These are phyloP conservation scores for Coemansia sp. DNA, from an alignment of 192 early-diverging fungal genomes.

Conservation along the genomic window DNA sequence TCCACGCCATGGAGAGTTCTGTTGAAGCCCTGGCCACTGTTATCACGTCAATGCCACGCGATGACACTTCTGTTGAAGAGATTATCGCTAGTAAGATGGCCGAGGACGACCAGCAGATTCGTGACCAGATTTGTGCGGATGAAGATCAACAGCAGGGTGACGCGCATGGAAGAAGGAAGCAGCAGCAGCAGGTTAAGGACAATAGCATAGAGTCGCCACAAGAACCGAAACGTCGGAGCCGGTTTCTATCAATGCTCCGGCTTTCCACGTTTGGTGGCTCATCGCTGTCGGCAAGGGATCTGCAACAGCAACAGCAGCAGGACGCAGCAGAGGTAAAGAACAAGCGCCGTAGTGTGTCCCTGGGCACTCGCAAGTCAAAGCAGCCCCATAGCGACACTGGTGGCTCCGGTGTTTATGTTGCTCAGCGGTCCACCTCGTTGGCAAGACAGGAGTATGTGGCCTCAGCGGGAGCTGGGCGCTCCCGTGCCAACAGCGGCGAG, in stretches of 20 bases:
- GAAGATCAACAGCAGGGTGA: background rate
- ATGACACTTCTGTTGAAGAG: slow-evolving; percentile 39
- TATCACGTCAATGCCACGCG: slow-evolving; percentile 31
- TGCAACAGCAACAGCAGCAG: background rate
- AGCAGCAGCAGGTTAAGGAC: background rate
- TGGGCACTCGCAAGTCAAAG: slow-evolving; percentile 17
- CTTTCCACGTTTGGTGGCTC: slow-evolving; percentile 16
- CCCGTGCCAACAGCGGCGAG: slow-evolving; percentile 16
- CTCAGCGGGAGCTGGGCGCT: background rate
- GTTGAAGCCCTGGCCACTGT: slow-evolving; percentile 34
- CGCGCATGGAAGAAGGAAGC: background rate
- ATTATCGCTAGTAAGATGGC: slow-evolving; percentile 40
- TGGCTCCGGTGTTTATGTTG: background rate
- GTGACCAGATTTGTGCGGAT: background rate
- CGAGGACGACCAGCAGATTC: slow-evolving; percentile 9
- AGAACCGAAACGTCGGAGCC: slow-evolving; percentile 41
- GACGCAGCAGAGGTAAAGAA: background rate
- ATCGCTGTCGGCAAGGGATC: background rate
- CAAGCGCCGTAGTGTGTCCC: slow-evolving; percentile 42
- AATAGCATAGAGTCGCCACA: background rate
- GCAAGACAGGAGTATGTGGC: background rate
- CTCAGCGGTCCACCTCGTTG: background rate
- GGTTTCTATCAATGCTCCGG: slow-evolving; percentile 36
- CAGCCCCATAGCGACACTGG: background rate
- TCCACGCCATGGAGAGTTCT: slow-evolving; percentile 47